A percentile compares a stretch with the other conserved stretches of the same genome.
Conservation (phyloP, 2,329 filamentous ascomycete species). For the Fusarium agapanthi region DNA sequence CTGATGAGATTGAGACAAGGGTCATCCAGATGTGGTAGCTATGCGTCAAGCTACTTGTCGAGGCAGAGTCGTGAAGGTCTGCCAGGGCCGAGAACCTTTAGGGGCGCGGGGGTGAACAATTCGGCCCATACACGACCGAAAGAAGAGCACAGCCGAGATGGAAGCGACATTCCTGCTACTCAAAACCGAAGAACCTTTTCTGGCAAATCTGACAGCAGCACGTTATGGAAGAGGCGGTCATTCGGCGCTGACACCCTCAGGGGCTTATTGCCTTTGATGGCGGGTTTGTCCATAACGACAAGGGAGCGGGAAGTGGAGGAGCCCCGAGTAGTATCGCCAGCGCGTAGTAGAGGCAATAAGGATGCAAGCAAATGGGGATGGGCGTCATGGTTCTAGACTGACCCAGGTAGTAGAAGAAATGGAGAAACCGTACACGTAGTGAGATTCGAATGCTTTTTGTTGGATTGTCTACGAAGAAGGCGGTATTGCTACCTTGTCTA, state of each 20-base stretch:
- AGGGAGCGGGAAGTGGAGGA: slow-evolving; percentile 19
- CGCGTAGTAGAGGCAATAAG: slow-evolving; percentile 34
- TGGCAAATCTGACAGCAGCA: slow-evolving; percentile 10
- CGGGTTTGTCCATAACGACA: slow-evolving; percentile 19
- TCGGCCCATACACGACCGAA: neutral
- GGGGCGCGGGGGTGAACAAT: neutral
- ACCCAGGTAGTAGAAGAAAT: slow-evolving; percentile 12
- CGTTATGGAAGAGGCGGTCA: slow-evolving; percentile 35
- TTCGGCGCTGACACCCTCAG: slow-evolving; percentile 33
- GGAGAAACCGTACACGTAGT: slow-evolving; percentile 9
- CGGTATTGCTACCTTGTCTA: slow-evolving; percentile 35
- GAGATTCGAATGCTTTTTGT: slow-evolving; percentile 22
- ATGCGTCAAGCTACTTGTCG: slow-evolving; percentile 11
- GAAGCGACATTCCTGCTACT: neutral
- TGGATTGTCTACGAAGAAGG: slow-evolving; percentile 26
- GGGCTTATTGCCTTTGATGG: slow-evolving; percentile 28
- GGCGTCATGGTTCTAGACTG: slow-evolving; percentile 44
- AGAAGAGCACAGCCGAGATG: neutral
- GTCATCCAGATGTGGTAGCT: slow-evolving; percentile 10
- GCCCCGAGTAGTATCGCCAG: neutral
- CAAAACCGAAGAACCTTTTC: neutral
- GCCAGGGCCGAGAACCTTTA: neutral
- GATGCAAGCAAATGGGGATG: slow-evolving; percentile 43
- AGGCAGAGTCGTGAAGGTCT: slow-evolving; percentile 9
- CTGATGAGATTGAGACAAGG: neutral